Evolutionary conservation across 2,329 filamentous ascomycete species (phyloP).

Genomic region (Dryadomyces quercus-mongolicae): DNA sequence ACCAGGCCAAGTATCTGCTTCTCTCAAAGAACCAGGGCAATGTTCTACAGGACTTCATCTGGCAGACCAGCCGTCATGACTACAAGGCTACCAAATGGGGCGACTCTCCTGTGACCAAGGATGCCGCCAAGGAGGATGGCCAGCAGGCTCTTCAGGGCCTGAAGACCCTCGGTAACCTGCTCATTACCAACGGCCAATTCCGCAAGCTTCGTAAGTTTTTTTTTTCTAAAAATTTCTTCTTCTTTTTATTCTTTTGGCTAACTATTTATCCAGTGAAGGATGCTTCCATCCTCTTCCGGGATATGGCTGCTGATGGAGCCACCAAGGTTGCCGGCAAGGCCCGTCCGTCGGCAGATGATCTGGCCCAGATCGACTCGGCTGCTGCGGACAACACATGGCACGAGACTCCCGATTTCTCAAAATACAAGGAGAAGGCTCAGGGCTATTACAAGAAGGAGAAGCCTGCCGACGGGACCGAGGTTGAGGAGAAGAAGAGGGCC

Average conservation of each 20-base stretch:
- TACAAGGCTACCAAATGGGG: conserved; percentile 51
- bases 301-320: conserved; percentile 86
- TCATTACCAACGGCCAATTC: conserved; percentile 95
- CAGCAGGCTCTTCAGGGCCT: conserved; percentile 75
- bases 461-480: conserved; percentile 29
- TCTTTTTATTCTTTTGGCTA: too few species aligned
- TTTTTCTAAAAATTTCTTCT: neutral
- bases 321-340: conserved; percentile 63
- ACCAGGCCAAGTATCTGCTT: conserved; percentile 72
- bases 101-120: conserved; percentile 59
- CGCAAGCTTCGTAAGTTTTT: conserved; percentile 63
- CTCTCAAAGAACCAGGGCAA: conserved; percentile 94
- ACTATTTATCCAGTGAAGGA: conserved; percentile 49
- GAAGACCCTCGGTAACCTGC: conserved; percentile 72
- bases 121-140: conserved; percentile 68
- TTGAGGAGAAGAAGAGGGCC: conserved; percentile 45
- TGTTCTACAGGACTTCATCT: conserved; percentile 91
- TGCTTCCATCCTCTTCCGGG: conserved; percentile 66
- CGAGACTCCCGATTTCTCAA: conserved; percentile 66
- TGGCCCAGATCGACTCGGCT: conserved; percentile 67
- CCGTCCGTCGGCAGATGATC: conserved; percentile 64
- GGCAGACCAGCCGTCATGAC: conserved; percentile 72
- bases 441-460: conserved; percentile 41
- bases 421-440: conserved; percentile 57
- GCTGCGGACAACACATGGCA: conserved; percentile 93